Conservation (phyloP, 805 yeast genomes). For the Scheffersomyces lignosus region DNA sequence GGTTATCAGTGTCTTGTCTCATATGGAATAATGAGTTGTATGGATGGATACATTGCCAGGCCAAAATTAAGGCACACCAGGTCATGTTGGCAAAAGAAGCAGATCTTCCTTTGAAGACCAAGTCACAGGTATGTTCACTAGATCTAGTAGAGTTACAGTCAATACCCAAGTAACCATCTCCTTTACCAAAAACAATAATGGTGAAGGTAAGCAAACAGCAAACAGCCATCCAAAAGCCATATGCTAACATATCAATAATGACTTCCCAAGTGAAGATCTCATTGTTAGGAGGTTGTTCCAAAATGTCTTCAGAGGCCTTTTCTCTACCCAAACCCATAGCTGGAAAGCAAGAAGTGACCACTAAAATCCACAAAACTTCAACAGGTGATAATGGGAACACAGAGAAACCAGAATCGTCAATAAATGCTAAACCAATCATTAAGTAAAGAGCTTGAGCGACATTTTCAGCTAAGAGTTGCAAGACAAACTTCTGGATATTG, state of each 20-base stretch:
- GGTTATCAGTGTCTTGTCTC: constrained; percentile 60
- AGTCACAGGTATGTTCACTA: constrained; percentile 45
- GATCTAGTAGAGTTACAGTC: constrained; percentile 55
- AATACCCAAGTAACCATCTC: constrained; percentile 62
- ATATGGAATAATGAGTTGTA: constrained; percentile 68
- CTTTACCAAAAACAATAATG: constrained; percentile 64
- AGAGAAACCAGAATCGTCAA: constrained; percentile 60
- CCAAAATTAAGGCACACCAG: constrained; percentile 78
- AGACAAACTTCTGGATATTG: constrained; percentile 74
- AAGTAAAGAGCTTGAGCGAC: constrained; percentile 61
- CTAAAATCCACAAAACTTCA: constrained; percentile 77
- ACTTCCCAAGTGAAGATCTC: constrained; percentile 67
- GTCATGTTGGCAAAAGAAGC: constrained; percentile 80
- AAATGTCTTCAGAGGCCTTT: constrained; percentile 60
- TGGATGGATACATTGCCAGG: constrained; percentile 82
- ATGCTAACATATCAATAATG: constrained; percentile 65
- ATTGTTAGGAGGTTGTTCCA: constrained; percentile 64
- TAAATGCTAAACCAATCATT: constrained; percentile 74
- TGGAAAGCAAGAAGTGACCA: constrained; percentile 77
- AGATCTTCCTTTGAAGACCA: constrained; percentile 75
- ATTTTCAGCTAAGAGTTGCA: constrained; percentile 71
- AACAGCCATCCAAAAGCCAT: constrained; percentile 73
- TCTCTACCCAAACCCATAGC: constrained; percentile 82
- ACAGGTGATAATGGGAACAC: constrained; percentile 81
- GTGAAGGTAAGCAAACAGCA: constrained; percentile 68